A percentile compares a stretch with the other conserved stretches of the same genome.
Conservation (phyloP, 331 rosid species). For the Quercus tomentella region DNA sequence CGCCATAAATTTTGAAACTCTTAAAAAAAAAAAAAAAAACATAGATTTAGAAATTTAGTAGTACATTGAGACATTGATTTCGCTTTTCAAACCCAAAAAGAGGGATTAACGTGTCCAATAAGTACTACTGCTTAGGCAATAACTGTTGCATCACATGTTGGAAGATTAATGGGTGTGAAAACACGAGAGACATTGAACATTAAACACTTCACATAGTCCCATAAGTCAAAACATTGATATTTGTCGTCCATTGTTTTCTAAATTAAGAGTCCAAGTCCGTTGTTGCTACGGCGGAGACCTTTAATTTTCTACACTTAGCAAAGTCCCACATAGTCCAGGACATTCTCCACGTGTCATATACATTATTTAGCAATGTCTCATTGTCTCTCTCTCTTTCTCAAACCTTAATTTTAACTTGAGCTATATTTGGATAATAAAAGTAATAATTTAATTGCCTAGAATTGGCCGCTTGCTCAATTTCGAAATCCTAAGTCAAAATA, state of each 20-base stretch:
- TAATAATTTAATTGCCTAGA: slow-evolving; percentile 8
- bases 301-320: slow-evolving; percentile 1
- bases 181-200: background rate
- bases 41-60: no score
- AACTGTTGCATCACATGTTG: slow-evolving; percentile 13
- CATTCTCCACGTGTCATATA: slow-evolving; percentile 49
- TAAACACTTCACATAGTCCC: slow-evolving; percentile 33
- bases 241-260: slow-evolving; percentile 12
- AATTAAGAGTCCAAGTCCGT: slow-evolving; percentile 55
- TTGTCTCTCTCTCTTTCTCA: background rate
- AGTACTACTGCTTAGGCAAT: background rate
- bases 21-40: no score
- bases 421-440: background rate
- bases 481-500: slow-evolving; percentile 50
- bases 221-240: slow-evolving; percentile 44
- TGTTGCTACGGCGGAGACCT: slow-evolving; percentile 64
- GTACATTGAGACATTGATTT: no score
- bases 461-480: slow-evolving; percentile 28
- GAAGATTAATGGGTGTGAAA: background rate
- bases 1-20: no score
- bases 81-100: no score
- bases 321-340: slow-evolving; percentile 29
- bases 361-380: background rate
- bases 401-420: background rate
- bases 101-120: no score